Evolutionary conservation across 2,329 filamentous ascomycete genomes (phyloP), one percentile per base, ranked within the genome.

Genomic region (Colletotrichum paranaense): DNA sequence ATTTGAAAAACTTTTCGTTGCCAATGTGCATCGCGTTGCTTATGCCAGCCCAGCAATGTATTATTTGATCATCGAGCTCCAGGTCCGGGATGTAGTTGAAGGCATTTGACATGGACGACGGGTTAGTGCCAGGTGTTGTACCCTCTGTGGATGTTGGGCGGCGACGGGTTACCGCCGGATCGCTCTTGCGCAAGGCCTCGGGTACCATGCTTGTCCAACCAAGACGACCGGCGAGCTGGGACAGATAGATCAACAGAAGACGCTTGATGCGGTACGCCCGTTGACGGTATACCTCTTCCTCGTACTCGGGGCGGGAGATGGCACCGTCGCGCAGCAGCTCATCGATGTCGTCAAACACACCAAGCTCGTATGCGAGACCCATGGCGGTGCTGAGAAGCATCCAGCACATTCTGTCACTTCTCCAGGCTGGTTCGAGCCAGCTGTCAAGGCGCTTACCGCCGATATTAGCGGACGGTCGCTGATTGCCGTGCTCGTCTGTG

Each of bases 381-480:
- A 96, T 94, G 16, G 95, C 95, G 49, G 95, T 97, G 79, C 95
- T 97, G 35, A 98, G 88, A 16, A 98, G 86, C 95, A 98, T 98
- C 96, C 96, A 98, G 80, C 94, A 97, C 94, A 98, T 97, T 67
- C 95, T 93, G 79, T 98, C 96, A 76, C 93, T 95, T 77, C 96
- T 90, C 95, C 96, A 98, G 9, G 95, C 96, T 2, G 97, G 97
- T 81, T 99, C 97, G 4, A 98, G 90, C 95, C 97, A 98, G 81
- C 95, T 96, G 80, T 98, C 95, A 75, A 98, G 97, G 32, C 95
- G 88, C 81, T 94, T 92, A 11, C 94, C 95, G 57, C 95, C 94
- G 24, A 95, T 89, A n/a, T 91, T 90, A 35, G 88, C 89, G 73
- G 82, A 81, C 7, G 84, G 84, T 65, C 85, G 81, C 69, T 82